These are phyloP conservation scores for Camelina laxa DNA, from an alignment of 345 rosid genomes.

Conservation along the genomic window DNA sequence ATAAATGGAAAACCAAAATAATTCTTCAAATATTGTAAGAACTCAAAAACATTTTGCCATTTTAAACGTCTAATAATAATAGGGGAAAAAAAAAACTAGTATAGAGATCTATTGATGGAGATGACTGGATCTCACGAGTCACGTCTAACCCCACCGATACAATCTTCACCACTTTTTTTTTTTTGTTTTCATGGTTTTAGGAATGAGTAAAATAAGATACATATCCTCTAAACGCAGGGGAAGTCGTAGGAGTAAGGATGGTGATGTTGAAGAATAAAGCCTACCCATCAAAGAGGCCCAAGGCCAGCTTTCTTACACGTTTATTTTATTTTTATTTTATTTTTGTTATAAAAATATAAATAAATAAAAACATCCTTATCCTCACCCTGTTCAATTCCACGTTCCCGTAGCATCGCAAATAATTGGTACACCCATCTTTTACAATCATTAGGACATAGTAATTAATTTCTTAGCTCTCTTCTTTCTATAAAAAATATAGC, in stretches of 20 bases:
- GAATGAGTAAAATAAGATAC: slow-evolving; percentile 1
- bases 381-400: slow-evolving; percentile 36
- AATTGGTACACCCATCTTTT: slow-evolving; percentile 42
- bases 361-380: slow-evolving; percentile 40
- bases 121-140: not conserved
- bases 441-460: slow-evolving; percentile 25
- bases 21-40: not conserved
- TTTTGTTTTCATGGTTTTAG: slow-evolving; percentile 3
- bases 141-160: not conserved
- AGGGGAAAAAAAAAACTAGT: not conserved
- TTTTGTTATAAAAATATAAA: slow-evolving; percentile 6
- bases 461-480: slow-evolving; percentile 7
- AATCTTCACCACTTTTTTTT: not conserved
- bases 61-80: no score
- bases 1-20: not conserved
- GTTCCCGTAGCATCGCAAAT: slow-evolving; percentile 40
- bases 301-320: slow-evolving; percentile 40
- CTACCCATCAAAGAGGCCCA: slow-evolving; percentile 36
- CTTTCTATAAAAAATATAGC: not conserved
- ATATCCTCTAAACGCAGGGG: slow-evolving; percentile 1
- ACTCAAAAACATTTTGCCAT: not conserved
- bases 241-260: slow-evolving; percentile 38
- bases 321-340: slow-evolving; percentile 20
- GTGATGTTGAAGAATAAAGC: slow-evolving; percentile 39
- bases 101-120: slow-evolving; percentile 3